Conservation (phyloP, 306 rosid genomes). For the Comarum palustre region DNA sequence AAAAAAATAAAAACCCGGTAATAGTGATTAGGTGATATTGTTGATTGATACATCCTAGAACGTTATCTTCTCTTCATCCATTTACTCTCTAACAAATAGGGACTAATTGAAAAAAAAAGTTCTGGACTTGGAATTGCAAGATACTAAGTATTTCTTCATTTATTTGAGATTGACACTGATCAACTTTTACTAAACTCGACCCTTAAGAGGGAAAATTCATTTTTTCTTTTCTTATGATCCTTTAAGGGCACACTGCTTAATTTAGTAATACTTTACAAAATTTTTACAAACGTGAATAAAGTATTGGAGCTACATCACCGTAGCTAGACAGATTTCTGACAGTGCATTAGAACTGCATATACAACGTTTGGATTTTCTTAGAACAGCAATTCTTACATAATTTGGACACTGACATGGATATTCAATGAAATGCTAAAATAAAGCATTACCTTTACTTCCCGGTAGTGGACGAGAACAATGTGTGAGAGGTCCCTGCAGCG, state of each 20-base stretch:
- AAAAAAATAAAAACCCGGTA: too few species aligned
- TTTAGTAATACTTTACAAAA: background rate
- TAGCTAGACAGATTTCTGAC: background rate
- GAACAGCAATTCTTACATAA: background rate
- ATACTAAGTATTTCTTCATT: background rate
- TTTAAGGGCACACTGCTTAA: background rate
- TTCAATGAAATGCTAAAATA: conserved; percentile 2
- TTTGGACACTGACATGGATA: background rate
- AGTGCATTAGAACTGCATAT: background rate
- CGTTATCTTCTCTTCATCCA: background rate
- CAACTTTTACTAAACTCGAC: background rate
- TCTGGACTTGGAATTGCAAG: background rate
- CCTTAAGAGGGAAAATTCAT: background rate
- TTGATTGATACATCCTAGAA: background rate
- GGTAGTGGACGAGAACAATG: conserved; percentile 85
- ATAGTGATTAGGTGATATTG: background rate
- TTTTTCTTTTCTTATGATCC: background rate
- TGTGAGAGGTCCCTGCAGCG: conserved; percentile 71
- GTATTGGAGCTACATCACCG: background rate
- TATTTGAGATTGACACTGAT: background rate
- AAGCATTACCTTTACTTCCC: conserved; percentile 62
- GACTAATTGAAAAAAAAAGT: background rate
- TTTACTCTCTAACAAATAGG: background rate
- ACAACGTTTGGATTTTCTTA: background rate
- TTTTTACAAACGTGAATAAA: background rate